Percentiles rank a stretch among this genome's conserved stretches.
phyloP scores from a whole-genome alignment of 2,329 filamentous ascomycete genomes.

The Fusarium udum region DNA sequence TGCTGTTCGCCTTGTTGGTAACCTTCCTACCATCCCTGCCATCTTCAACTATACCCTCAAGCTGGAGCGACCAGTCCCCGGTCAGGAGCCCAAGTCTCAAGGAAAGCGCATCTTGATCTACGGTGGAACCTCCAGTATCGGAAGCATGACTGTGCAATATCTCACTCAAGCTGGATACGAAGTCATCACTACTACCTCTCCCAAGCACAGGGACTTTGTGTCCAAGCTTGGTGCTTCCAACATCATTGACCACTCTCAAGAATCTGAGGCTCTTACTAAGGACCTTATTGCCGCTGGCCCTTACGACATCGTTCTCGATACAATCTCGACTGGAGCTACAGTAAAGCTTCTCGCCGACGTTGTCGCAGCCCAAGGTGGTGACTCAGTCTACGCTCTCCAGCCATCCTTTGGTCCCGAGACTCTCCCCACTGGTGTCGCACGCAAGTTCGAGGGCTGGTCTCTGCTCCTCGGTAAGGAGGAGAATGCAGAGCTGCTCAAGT shows the following conservation, averaged over 20 bases:
- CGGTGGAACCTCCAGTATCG: slow-evolving; percentile 32
- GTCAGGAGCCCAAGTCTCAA: background rate
- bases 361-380: slow-evolving; percentile 19
- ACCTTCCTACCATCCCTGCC: slow-evolving; percentile 27
- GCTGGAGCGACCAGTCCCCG: slow-evolving; percentile 15
- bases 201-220: slow-evolving; percentile 26
- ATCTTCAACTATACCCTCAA: slow-evolving; percentile 28
- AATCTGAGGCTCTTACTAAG: background rate
- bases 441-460: slow-evolving; percentile 34
- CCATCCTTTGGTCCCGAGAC: slow-evolving; percentile 24
- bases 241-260: slow-evolving; percentile 17
- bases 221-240: slow-evolving; percentile 16
- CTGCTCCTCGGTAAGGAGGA: slow-evolving; percentile 29
- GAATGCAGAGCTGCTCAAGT: slow-evolving; percentile 15
- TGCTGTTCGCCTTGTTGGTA: slow-evolving; percentile 29
- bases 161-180: slow-evolving; percentile 32
- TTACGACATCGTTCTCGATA: slow-evolving; percentile 25
- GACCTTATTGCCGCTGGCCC: slow-evolving; percentile 13
- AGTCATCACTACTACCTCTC: slow-evolving; percentile 29
- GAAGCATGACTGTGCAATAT: slow-evolving; percentile 28
- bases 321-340: slow-evolving; percentile 24
- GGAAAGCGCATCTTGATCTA: slow-evolving; percentile 25
- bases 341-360: slow-evolving; percentile 26
- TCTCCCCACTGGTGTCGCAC: slow-evolving; percentile 19
- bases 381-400: slow-evolving; percentile 27